Evolutionary conservation across 139 green algal species (phyloP), one percentile per base, ranked within the genome.

Genomic region (Coelastrella sp.): DNA sequence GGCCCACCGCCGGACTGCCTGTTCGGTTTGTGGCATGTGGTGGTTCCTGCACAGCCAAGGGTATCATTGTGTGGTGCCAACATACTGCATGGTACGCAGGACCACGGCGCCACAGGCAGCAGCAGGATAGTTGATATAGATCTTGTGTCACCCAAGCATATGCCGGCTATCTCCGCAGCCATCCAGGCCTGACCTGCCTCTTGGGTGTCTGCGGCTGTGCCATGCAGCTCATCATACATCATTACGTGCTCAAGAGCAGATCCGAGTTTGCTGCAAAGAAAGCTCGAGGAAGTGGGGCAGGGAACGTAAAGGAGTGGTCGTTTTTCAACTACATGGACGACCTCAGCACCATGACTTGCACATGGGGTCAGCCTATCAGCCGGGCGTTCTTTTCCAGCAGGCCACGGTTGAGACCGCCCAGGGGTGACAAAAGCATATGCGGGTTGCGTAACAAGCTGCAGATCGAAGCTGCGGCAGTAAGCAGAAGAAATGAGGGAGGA

Each of bases 211-310:
- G 32, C 32, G 32, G 32, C 32, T 47, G 32, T 65, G 11, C 22
- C 11, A 61, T 78, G 58, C 80, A 80, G 68, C 54, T 92, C 13
- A 82, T 68, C 19, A 79, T 92, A 19, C 66, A 88, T 77, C 90
- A 92, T 59, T 92, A 92, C 68, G 90, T 86, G 57, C 65, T 87
- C 65, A 92, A 92, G 68, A 86, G 68, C 64, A 71, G 20, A 20
- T 77, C 65, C 7, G 90, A 92, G 77, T 92, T 90, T 77, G 83
- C 65, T 5, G 65, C n/a, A n/a, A 92, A 92, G 66, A 56, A 56
- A 5, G 84, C 77, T 5, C 75, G 90, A 11, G 90, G 90, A 76
- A 88, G 77, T 13, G 90, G 83, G 5, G 85, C 85, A 32, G 76
- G 84, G 77, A 91, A 91, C 56, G 57, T 74, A 7, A 91, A 91